Evolutionary conservation across 345 rosid species (phyloP).

Genomic region (Euphorbia tirucalli): DNA sequence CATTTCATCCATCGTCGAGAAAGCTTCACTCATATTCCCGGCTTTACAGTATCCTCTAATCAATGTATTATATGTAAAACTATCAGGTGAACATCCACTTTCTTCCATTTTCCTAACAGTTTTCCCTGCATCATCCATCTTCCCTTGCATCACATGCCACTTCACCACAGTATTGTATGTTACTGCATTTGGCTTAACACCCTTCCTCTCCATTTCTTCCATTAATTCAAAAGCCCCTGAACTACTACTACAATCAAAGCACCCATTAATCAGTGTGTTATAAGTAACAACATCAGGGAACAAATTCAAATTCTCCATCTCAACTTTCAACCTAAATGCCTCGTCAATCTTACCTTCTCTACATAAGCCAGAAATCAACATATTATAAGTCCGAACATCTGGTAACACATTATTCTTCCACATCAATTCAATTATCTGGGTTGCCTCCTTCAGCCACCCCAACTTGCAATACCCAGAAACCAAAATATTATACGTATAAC

Average conservation of each 20-base stretch:
- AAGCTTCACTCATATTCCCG: conserved; percentile 59
- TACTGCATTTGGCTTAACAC: conserved; percentile 52
- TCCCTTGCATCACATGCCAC: conserved; percentile 73
- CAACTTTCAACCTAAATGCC: conserved; percentile 56
- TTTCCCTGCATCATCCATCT: conserved; percentile 55
- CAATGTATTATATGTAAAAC: conserved; percentile 66
- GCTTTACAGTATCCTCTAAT: conserved; percentile 60
- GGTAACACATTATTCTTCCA: conserved; percentile 47
- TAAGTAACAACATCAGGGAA: conserved; percentile 76
- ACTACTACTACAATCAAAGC: conserved; percentile 46
- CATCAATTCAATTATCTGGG: conserved; percentile 68
- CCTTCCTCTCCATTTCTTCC: conserved; percentile 59
- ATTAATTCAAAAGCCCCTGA: conserved; percentile 52
- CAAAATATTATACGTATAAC: conserved; percentile 56
- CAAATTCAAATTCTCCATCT: conserved; percentile 63
- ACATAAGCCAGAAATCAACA: conserved; percentile 63
- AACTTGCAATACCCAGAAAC: conserved; percentile 69
- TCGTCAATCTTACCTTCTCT: conserved; percentile 52
- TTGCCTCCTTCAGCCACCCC: conserved; percentile 74
- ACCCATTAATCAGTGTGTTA: conserved; percentile 76
- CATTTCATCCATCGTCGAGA: conserved; percentile 72
- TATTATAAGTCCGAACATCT: conserved; percentile 66
- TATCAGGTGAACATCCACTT: conserved; percentile 54
- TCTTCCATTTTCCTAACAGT: conserved; percentile 53
- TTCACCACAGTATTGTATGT: conserved; percentile 63